These are phyloP conservation scores for Uronychia binucleata DNA, from an alignment of 73 alveolate species.

Conservation along the genomic window DNA sequence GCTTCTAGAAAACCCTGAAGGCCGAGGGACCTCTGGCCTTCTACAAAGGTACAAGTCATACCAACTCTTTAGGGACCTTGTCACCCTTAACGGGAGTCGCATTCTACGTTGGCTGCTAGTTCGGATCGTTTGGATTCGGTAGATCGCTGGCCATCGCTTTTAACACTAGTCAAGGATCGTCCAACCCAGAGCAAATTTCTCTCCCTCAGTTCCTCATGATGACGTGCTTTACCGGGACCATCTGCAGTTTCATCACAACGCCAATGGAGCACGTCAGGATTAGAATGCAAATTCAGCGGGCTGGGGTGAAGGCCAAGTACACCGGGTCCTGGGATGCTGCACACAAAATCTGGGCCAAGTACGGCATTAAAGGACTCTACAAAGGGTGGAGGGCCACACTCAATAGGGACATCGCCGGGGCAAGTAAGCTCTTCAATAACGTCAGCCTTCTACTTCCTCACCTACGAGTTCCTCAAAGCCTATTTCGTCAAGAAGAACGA, in stretches of 20 bases:
- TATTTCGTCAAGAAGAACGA: not conserved
- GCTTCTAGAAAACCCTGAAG: too few relatives aligned
- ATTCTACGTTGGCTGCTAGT: not conserved
- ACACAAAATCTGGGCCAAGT: not conserved
- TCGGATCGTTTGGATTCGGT: not conserved
- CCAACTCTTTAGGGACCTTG: slow-evolving; percentile 1
- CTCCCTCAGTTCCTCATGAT: not conserved
- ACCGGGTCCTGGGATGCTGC: slow-evolving; percentile 39
- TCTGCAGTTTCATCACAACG: not conserved
- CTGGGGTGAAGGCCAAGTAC: not conserved
- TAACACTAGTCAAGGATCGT: not conserved
- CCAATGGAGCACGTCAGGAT: slow-evolving; percentile 17
- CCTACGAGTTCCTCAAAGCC: not conserved
- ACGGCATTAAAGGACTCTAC: slow-evolving; percentile 49
- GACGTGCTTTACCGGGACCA: not conserved
- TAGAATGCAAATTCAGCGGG: slow-evolving; percentile 2
- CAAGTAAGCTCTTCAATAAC: not conserved
- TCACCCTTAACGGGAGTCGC: not conserved
- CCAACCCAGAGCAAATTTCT: not conserved
- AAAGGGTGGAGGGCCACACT: slow-evolving; percentile 35
- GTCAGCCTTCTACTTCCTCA: not conserved
- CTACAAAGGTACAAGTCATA: too few relatives aligned
- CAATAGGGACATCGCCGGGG: not conserved
- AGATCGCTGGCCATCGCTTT: not conserved
- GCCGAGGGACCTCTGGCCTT: too few relatives aligned